A percentile compares a stretch with the other conserved stretches of the same genome.
Evolutionary conservation across 768 basidiomycete genomes (phyloP).

Genomic region (Amylocystis lapponica): DNA sequence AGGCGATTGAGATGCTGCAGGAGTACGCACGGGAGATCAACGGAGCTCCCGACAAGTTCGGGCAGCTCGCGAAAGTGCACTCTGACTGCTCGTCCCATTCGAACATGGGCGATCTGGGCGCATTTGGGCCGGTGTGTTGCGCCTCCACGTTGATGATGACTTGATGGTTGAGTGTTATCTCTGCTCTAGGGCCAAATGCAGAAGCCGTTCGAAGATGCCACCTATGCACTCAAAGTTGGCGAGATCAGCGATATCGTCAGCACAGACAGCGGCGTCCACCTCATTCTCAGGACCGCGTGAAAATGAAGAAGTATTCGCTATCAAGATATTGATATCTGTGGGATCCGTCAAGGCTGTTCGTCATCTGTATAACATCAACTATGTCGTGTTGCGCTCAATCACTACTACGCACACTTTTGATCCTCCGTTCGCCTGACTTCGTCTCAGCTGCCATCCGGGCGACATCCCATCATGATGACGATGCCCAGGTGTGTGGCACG

Average conservation of each 20-base stretch:
- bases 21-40: conserved; percentile 59
- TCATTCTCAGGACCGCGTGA: conserved; percentile 84
- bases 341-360: no score
- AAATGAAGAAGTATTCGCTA: no score
- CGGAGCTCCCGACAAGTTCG: conserved; percentile 53
- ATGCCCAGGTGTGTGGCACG: no score
- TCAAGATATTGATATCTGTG: no score
- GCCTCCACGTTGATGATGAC: neutral
- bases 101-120: conserved; percentile 82
- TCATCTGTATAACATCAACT: no score
- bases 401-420: no score
- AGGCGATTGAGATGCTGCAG: conserved; percentile 78
- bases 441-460: no score
- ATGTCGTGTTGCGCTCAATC: no score
- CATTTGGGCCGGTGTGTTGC: conserved; percentile 55
- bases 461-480: no score
- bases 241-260: conserved; percentile 78
- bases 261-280: conserved; percentile 92
- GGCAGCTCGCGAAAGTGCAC: conserved; percentile 63
- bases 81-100: conserved; percentile 90
- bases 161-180: neutral
- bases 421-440: no score
- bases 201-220: conserved; percentile 91
- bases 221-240: conserved; percentile 65
- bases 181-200: conserved; percentile 76